Percentiles rank a stretch among this genome's conserved stretches.
phyloP scores from a whole-genome alignment of 371 early-diverging fungal species.

The Mortierella sp. region DNA sequence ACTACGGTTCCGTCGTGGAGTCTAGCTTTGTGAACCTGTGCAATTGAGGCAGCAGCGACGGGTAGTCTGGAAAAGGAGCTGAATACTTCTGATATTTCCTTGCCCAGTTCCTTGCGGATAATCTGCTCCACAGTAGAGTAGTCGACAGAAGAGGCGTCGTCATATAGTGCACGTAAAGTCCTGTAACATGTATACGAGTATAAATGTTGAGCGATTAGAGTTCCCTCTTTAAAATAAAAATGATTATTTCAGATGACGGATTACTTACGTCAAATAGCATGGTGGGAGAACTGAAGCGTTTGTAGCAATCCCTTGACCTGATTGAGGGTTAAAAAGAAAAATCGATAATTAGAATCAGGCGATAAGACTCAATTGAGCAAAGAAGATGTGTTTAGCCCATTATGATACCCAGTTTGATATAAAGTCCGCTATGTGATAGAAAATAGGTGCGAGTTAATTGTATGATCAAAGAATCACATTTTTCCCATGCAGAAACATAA shows the following conservation, averaged over 20 bases:
- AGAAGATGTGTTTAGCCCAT: not conserved
- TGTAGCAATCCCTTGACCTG: slow-evolving; percentile 88
- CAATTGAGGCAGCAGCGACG: slow-evolving; percentile 93
- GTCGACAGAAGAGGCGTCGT: slow-evolving; percentile 85
- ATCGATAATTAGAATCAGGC: not conserved
- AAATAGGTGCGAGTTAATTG: not conserved
- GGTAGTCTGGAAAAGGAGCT: slow-evolving; percentile 77
- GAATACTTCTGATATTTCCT: slow-evolving; percentile 75
- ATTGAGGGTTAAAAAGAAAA: slow-evolving; percentile 5
- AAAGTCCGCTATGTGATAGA: slow-evolving; percentile 71
- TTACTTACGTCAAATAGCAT: slow-evolving; percentile 68
- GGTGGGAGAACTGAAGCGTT: slow-evolving; percentile 84
- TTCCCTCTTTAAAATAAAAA: not conserved
- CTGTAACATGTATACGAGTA: slow-evolving; percentile 8
- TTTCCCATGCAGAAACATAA: not conserved
- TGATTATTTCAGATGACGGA: not conserved
- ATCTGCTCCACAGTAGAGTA: slow-evolving; percentile 77
- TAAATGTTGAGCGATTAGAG: not conserved
- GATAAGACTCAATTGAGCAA: not conserved
- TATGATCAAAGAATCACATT: not conserved
- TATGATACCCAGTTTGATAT: slow-evolving; percentile 79
- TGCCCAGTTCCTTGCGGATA: slow-evolving; percentile 77
- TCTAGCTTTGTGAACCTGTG: slow-evolving; percentile 93
- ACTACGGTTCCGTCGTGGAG: slow-evolving; percentile 79
- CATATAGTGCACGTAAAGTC: slow-evolving; percentile 82